phyloP scores from a whole-genome alignment of 805 yeast species.

The Metschnikowia cubensis region DNA sequence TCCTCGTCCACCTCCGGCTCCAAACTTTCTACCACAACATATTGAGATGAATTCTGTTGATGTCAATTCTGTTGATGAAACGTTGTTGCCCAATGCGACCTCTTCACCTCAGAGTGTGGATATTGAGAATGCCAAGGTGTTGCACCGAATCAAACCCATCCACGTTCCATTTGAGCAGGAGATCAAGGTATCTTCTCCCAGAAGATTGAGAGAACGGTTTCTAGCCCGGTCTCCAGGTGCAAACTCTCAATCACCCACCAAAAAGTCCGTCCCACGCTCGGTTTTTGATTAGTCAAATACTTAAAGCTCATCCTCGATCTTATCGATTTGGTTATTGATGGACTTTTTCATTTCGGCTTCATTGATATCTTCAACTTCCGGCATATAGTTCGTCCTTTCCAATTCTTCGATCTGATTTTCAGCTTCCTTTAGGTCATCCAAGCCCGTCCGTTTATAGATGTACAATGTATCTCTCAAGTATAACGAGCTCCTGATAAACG shows the following conservation, averaged over 20 bases:
- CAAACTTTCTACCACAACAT: conserved; percentile 2
- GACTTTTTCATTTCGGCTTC: conserved; percentile 17
- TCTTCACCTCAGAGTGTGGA: conserved; percentile 6
- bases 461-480: conserved; percentile 22
- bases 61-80: neutral
- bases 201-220: conserved; percentile 25
- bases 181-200: conserved; percentile 30
- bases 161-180: conserved; percentile 31
- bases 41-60: no score
- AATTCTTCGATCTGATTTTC: conserved; percentile 1
- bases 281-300: neutral
- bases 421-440: neutral
- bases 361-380: conserved; percentile 13
- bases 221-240: conserved; percentile 3
- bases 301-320: conserved; percentile 16
- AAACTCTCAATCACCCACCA: neutral
- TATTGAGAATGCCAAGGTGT: conserved; percentile 33
- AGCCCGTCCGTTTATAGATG: conserved; percentile 25
- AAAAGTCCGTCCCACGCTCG: neutral
- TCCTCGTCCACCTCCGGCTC: conserved; percentile 11
- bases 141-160: conserved; percentile 35
- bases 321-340: conserved; percentile 24
- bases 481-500: conserved; percentile 2
- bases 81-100: conserved; percentile 5
- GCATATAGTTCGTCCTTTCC: neutral